Evolutionary conservation across 139 green algal genomes (phyloP), one percentile per base, ranked within the genome.

Genomic region (Pleodorina starrii): DNA sequence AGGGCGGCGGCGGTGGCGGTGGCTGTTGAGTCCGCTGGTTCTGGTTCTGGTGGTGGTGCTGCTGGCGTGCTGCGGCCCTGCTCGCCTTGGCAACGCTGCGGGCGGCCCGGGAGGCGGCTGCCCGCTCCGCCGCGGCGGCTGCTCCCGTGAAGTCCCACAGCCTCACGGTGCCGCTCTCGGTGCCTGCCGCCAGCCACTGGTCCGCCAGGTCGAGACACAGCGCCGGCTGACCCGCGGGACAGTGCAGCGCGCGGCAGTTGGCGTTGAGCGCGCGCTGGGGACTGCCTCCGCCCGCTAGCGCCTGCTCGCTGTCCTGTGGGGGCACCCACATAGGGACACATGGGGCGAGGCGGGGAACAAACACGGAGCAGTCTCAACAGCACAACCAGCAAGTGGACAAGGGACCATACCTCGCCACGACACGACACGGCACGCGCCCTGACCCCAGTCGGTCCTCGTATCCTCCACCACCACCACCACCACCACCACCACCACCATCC

Each of bases 131-230:
- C 17, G 82, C 85, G 4, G 90, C 86, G 23, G 68, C 89, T 0
- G 92, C 92, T 1, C 69, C 84, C 1, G 76, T 93, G 84, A 94
- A 94, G 84, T 94, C 92, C 84, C 87, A 94, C 60, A 90, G 29
- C 17, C 90, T 74, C 38, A 94, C 90, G 29, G 84, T 79, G 0
- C 82, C 73, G 5, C 72, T 74, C 19, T 93, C 92, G 9, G 86
- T 90, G 21, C 90, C 90, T 12, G 74, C 63, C 6, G 87, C 92
- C 32, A 95, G 43, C 87, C 91, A 93, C 76, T 93, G 89, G n/a
- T 94, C 93, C 43, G 40, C 38, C 74, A 95, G 66, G 38, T 94
- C 90, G 32, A 95, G 86, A 50, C 93, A 94, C 40, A 92, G 89
- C n/a, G 86, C 73, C 25, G 90, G 66, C 69, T 87, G 69, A 35